phyloP scores from a whole-genome alignment of 2,329 filamentous ascomycete species.

The Aspergillus sp. region DNA sequence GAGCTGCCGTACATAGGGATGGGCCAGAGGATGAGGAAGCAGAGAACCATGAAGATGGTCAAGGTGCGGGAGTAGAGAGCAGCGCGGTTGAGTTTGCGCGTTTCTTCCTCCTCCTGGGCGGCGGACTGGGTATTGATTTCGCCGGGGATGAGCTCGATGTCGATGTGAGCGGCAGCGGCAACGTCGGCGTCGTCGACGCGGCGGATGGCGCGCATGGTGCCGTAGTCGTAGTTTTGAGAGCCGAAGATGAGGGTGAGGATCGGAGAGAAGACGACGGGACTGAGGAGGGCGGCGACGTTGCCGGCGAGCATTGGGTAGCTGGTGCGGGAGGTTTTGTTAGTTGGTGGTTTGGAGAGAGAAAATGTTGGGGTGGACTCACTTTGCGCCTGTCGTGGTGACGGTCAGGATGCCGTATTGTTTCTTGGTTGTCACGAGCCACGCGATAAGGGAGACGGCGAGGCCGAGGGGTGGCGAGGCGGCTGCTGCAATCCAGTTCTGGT shows the following conservation, averaged over 20 bases:
- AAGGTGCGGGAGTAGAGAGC: conserved; percentile 57
- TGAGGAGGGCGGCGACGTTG: conserved; percentile 79
- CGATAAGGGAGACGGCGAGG: conserved; percentile 67
- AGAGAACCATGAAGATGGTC: conserved; percentile 66
- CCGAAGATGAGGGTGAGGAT: conserved; percentile 71
- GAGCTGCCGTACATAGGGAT: conserved; percentile 84
- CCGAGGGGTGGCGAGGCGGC: conserved; percentile 69
- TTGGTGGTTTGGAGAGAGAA: background rate
- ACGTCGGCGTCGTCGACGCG: conserved; percentile 76
- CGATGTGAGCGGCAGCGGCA: conserved; percentile 62
- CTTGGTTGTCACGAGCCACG: conserved; percentile 76
- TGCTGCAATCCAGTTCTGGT: conserved; percentile 75
- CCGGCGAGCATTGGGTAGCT: conserved; percentile 80
- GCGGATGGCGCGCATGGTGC: conserved; percentile 77
- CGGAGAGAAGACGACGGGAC: conserved; percentile 73
- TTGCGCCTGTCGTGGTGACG: conserved; percentile 77
- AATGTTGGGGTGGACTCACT: conserved; percentile 44
- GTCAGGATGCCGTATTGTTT: conserved; percentile 68
- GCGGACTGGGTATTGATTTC: conserved; percentile 40
- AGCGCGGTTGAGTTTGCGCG: conserved; percentile 55
- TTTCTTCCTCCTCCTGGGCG: conserved; percentile 47
- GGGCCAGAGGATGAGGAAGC: conserved; percentile 80
- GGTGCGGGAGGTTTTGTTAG: background rate
- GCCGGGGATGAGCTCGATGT: conserved; percentile 65
- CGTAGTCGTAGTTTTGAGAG: conserved; percentile 81